Conservation (phyloP, 495 filamentous ascomycete species). For the Xylaria bambusicola region DNA sequence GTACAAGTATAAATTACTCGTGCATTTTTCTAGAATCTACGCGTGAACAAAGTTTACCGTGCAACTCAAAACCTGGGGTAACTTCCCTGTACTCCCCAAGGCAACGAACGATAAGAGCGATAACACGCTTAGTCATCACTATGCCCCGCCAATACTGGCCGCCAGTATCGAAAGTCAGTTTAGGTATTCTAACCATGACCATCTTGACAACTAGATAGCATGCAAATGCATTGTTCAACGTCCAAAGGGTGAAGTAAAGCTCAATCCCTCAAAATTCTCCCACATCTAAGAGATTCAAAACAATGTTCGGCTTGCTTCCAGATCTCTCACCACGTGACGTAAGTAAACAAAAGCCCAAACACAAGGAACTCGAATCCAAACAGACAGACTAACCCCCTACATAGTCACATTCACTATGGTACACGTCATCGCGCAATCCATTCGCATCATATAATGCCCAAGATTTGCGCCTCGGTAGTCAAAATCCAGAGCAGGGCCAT, state of each 20-base stretch:
- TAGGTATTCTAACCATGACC: too few species aligned
- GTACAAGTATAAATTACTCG: too few species aligned
- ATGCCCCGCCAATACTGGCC: constrained; percentile 11
- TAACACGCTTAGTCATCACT: constrained; percentile 15
- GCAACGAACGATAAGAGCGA: constrained; percentile 18
- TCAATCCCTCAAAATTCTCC: not conserved
- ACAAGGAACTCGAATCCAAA: too few species aligned
- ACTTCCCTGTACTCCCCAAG: too few species aligned
- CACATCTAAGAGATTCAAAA: constrained; percentile 22
- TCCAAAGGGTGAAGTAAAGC: not conserved
- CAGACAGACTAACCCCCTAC: constrained; percentile 8
- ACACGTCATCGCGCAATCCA: constrained; percentile 58
- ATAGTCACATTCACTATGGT: constrained; percentile 73
- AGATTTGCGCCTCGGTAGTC: constrained; percentile 32
- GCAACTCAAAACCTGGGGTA: not conserved
- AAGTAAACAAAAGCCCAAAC: constrained; percentile 35
- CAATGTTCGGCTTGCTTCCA: constrained; percentile 70
- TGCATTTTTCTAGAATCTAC: too few species aligned
- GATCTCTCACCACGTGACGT: constrained; percentile 72
- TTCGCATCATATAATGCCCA: constrained; percentile 25
- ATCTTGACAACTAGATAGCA: too few species aligned
- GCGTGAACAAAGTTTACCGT: too few species aligned
- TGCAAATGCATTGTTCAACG: not conserved
- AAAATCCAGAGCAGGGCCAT: constrained; percentile 20
- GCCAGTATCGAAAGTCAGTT: too few species aligned